Evolutionary conservation across 1,284 basidiomycete genomes (phyloP).

Genomic region (Uromyces viciae-fabae): DNA sequence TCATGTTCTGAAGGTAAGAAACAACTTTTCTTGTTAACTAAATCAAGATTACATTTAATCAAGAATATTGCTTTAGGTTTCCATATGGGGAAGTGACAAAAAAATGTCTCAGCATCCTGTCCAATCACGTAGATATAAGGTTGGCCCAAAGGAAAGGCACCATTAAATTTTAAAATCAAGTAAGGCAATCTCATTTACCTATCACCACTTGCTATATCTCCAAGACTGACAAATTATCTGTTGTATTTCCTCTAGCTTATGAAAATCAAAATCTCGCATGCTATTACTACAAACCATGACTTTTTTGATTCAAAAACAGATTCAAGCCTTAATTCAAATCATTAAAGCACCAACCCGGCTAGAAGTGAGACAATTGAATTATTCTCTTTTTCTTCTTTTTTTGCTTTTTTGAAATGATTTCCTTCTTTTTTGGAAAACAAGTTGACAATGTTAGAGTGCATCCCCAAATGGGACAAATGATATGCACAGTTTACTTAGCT

Average conservation of each 20-base stretch:
- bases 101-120: constrained; percentile 16
- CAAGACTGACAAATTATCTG: not conserved
- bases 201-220: not conserved
- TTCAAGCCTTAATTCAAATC: constrained; percentile 17
- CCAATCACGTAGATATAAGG: constrained; percentile 10
- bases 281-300: constrained; percentile 29
- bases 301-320: constrained; percentile 34
- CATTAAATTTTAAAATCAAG: constrained; percentile 20
- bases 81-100: constrained; percentile 23
- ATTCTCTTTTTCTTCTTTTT: too few species aligned
- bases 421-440: not conserved
- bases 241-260: constrained; percentile 17
- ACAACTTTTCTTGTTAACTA: not conserved
- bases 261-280: constrained; percentile 11
- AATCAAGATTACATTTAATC: not conserved
- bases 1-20: constrained; percentile 47
- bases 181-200: not conserved
- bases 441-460: not conserved
- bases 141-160: constrained; percentile 4
- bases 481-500: constrained; percentile 35
- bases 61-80: not conserved
- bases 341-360: constrained; percentile 13
- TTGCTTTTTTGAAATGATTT: not conserved
- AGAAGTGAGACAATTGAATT: constrained; percentile 13
- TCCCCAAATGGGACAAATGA: constrained; percentile 20